These are phyloP conservation scores for Acacia concinna DNA, from an alignment of 331 rosid species.

Conservation along the genomic window DNA sequence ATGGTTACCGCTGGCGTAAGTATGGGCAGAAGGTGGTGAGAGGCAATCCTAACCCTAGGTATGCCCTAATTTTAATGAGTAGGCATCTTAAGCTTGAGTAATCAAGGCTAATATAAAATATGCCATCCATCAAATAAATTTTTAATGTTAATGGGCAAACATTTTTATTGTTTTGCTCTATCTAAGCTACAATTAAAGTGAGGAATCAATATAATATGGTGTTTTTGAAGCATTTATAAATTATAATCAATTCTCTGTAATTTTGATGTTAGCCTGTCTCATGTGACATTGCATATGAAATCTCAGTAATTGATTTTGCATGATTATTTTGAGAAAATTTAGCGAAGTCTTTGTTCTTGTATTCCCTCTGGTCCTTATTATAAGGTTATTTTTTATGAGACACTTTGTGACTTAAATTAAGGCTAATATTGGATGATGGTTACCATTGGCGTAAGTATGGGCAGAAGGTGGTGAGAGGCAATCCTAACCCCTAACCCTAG, in stretches of 20 bases:
- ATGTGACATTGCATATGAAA: neutral
- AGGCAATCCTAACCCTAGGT: conserved; percentile 99
- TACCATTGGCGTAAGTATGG: conserved; percentile 99
- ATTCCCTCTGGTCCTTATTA: neutral
- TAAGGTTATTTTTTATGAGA: neutral
- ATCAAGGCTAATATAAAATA: conserved; percentile 19
- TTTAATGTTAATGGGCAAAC: neutral
- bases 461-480: conserved; percentile 98
- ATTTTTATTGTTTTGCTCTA: conserved; percentile 14
- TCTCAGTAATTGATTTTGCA: neutral
- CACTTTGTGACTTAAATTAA: neutral
- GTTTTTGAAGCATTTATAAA: conserved; percentile 10
- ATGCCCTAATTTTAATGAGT: conserved; percentile 31
- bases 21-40: conserved; percentile 99
- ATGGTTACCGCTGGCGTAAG: conserved; percentile 99
- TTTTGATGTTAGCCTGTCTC: conserved; percentile 7
- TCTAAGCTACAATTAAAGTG: neutral
- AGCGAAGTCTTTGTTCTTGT: neutral
- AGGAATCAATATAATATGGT: neutral
- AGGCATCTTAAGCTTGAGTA: conserved; percentile 6
- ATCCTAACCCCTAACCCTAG: conserved; percentile 99
- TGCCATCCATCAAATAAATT: neutral
- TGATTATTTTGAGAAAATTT: neutral
- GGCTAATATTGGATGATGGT: conserved; percentile 98
- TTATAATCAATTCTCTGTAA: conserved; percentile 23